phyloP scores from a whole-genome alignment of 148 eudicot genomes.

The Fagopyrum homotropicum region DNA sequence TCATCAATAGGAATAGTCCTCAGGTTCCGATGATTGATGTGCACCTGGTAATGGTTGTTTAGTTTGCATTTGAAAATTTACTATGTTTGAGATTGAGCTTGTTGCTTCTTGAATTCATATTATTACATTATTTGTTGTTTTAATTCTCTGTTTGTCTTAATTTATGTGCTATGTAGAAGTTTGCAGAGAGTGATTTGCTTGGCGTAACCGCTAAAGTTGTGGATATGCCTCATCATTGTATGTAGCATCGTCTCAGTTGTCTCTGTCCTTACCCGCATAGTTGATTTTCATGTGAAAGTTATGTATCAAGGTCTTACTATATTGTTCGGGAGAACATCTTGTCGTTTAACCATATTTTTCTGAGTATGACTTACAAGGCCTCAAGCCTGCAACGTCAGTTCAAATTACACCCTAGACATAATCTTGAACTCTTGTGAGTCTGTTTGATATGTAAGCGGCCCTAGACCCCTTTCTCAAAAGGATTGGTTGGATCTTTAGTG shows the following conservation, averaged over 20 bases:
- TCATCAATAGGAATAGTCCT: conserved; percentile 67
- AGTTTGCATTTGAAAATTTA: not conserved
- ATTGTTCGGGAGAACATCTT: not conserved
- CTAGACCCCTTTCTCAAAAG: not conserved
- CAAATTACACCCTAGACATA: not conserved
- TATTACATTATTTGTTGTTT: not conserved
- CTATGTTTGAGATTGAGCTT: not conserved
- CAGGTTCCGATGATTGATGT: conserved; percentile 94
- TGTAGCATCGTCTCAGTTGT: conserved; percentile 14
- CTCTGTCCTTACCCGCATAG: not conserved
- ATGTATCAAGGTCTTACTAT: not conserved
- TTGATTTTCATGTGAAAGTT: too few species aligned
- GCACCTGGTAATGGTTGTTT: conserved; percentile 51
- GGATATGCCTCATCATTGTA: conserved; percentile 93
- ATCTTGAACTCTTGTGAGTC: not conserved
- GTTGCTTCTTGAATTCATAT: not conserved
- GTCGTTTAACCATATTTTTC: not conserved
- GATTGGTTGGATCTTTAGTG: not conserved
- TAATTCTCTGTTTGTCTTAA: not conserved
- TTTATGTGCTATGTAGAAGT: conserved; percentile 48
- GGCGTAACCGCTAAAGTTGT: conserved; percentile 82
- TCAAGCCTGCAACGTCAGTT: not conserved
- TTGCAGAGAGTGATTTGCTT: conserved; percentile 80
- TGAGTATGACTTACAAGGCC: not conserved
- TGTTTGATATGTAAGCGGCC: not conserved